Percentiles rank a stretch among this genome's conserved stretches.
These are phyloP conservation scores for Debaryomyces maramus DNA, from an alignment of 805 yeast species.

Conservation along the genomic window DNA sequence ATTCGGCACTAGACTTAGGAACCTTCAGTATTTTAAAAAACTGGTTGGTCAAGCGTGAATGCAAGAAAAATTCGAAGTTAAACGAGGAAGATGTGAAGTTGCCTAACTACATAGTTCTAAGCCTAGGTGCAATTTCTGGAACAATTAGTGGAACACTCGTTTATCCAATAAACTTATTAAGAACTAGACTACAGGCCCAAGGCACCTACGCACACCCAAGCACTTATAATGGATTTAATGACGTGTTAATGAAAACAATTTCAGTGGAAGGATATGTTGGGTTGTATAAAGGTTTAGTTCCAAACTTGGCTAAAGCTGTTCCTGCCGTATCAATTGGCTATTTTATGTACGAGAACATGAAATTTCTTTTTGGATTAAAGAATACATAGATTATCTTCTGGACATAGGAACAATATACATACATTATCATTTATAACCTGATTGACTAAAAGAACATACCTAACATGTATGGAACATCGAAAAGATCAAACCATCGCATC, in stretches of 20 bases:
- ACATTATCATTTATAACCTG: no score
- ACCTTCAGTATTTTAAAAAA: slow-evolving; percentile 81
- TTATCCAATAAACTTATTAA: slow-evolving; percentile 84
- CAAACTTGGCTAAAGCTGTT: slow-evolving; percentile 95
- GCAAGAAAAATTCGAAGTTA: slow-evolving; percentile 49
- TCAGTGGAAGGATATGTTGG: slow-evolving; percentile 87
- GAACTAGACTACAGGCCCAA: slow-evolving; percentile 96
- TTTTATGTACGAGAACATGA: slow-evolving; percentile 90
- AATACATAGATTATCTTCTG: no score
- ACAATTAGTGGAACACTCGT: slow-evolving; percentile 94
- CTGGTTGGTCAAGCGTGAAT: slow-evolving; percentile 66
- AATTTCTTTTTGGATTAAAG: slow-evolving; percentile 65
- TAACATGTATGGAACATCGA: no score
- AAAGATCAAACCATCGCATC: no score
- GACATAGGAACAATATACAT: no score
- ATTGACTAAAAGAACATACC: no score
- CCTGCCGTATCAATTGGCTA: slow-evolving; percentile 97
- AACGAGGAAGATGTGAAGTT: slow-evolving; percentile 67
- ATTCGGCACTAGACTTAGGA: slow-evolving; percentile 89
- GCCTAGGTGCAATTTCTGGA: slow-evolving; percentile 95
- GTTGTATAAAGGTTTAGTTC: slow-evolving; percentile 86
- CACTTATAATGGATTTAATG: slow-evolving; percentile 73
- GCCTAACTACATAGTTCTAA: slow-evolving; percentile 76
- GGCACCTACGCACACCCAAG: slow-evolving; percentile 96
- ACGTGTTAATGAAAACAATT: slow-evolving; percentile 74